phyloP scores from a whole-genome alignment of 495 filamentous ascomycete species.

The Trypethelium eluteriae region DNA sequence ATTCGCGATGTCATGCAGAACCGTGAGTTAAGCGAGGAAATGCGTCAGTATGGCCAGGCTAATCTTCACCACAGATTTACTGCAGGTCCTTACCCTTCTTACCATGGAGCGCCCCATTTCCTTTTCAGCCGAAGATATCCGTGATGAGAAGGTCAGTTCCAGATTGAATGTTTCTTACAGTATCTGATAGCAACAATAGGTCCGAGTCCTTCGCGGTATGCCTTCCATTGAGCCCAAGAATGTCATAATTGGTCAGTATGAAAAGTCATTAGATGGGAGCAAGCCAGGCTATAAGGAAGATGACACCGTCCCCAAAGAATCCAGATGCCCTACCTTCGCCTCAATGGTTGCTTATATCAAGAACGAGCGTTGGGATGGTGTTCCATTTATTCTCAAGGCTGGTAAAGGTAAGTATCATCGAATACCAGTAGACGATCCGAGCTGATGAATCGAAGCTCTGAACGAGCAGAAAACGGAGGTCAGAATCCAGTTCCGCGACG shows the following conservation, averaged over 20 bases:
- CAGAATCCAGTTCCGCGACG: conserved; percentile 98
- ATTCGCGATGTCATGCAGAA: conserved; percentile 81
- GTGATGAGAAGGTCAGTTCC: conserved; percentile 75
- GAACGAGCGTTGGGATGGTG: conserved; percentile 99
- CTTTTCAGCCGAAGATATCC: conserved; percentile 96
- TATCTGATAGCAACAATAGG: not conserved
- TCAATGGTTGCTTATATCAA: conserved; percentile 96
- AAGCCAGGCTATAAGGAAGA: conserved; percentile 99
- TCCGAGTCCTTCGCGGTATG: conserved; percentile 88
- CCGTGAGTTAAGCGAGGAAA: conserved; percentile 35
- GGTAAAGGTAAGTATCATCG: conserved; percentile 56
- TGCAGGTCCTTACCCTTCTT: conserved; percentile 91
- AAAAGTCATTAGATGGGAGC: conserved; percentile 88
- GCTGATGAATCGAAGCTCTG: conserved; percentile 49
- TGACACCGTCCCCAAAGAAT: conserved; percentile 95
- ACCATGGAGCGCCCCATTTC: conserved; percentile 99
- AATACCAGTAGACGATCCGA: not conserved
- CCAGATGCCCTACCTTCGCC: conserved; percentile 95
- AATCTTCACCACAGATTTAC: conserved; percentile 45
- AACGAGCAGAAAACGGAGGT: conserved; percentile 99
- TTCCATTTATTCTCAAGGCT: conserved; percentile 98
- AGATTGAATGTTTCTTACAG: not conserved
- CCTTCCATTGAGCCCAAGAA: conserved; percentile 98
- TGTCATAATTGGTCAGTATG: conserved; percentile 99
- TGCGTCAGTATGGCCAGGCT: not conserved